phyloP scores from a whole-genome alignment of 2,329 filamentous ascomycete species.

The Clarireedia paspali region DNA sequence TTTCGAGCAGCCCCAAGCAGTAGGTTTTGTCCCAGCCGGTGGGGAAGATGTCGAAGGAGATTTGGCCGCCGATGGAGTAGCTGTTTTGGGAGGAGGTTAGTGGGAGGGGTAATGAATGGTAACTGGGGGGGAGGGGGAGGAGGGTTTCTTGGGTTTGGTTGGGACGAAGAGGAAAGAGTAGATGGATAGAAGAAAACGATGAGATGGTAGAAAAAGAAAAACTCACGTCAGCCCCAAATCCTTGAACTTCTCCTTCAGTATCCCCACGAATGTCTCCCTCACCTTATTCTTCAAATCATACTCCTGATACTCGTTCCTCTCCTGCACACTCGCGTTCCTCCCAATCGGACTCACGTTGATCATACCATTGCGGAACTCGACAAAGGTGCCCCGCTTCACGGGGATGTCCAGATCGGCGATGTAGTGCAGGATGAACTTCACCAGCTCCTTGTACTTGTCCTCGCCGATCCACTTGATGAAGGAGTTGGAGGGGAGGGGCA shows the following conservation, averaged over 20 bases:
- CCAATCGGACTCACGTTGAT: conserved; percentile 79
- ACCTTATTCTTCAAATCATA: conserved; percentile 76
- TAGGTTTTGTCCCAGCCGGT: conserved; percentile 98
- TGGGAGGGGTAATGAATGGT: too few species aligned
- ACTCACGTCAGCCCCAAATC: conserved; percentile 78
- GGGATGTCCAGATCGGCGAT: conserved; percentile 78
- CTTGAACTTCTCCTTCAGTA: conserved; percentile 72
- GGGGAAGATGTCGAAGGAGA: conserved; percentile 98
- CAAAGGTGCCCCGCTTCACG: conserved; percentile 74
- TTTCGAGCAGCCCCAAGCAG: conserved; percentile 81
- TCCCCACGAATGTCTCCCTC: conserved; percentile 66
- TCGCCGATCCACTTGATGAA: conserved; percentile 94
- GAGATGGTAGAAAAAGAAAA: background rate
- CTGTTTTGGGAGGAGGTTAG: conserved; percentile 34
- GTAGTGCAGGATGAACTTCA: conserved; percentile 71
- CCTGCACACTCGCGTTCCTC: conserved; percentile 72
- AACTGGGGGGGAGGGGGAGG: background rate
- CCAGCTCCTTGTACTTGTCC: conserved; percentile 69
- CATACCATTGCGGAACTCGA: conserved; percentile 90
- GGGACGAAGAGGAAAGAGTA: background rate
- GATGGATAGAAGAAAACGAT: background rate
- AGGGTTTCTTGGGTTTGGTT: background rate
- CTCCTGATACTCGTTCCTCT: conserved; percentile 74
- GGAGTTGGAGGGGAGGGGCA: conserved; percentile 65
- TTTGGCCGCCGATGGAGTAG: conserved; percentile 92